A percentile compares a stretch with the other conserved stretches of the same genome.
Conservation (phyloP, 441 rosid species). For the Sinapis alba region DNA sequence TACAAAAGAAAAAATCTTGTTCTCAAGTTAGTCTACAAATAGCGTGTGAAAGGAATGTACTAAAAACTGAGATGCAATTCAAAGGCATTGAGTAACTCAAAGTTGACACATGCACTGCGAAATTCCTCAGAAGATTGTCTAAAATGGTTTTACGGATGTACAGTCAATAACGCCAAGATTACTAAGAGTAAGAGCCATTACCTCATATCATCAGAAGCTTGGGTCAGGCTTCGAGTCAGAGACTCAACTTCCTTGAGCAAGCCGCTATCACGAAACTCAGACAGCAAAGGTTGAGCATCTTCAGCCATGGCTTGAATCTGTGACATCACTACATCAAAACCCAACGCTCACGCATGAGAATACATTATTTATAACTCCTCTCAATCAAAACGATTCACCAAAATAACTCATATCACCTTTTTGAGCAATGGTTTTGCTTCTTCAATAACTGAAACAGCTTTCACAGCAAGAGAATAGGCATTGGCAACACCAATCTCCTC, state of each 20-base stretch:
- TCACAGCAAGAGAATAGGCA: slow-evolving; percentile 68
- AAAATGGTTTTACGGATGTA: neutral
- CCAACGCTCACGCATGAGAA: slow-evolving; percentile 53
- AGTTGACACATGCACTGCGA: neutral
- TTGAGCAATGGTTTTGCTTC: slow-evolving; percentile 85
- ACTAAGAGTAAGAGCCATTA: slow-evolving; percentile 24
- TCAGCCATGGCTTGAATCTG: slow-evolving; percentile 97
- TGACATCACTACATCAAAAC: slow-evolving; percentile 76
- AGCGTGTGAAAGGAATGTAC: neutral
- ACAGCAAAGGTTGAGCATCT: slow-evolving; percentile 90
- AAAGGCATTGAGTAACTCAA: neutral
- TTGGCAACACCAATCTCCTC: slow-evolving; percentile 81
- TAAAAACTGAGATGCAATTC: neutral
- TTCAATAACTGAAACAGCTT: slow-evolving; percentile 72
- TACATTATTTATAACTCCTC: slow-evolving; percentile 2
- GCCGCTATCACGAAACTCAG: slow-evolving; percentile 80
- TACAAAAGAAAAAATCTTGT: neutral
- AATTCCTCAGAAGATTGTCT: neutral
- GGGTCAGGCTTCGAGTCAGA: slow-evolving; percentile 79
- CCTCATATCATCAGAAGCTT: slow-evolving; percentile 94
- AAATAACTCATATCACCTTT: slow-evolving; percentile 62
- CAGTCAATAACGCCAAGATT: neutral
- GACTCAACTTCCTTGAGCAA: slow-evolving; percentile 85
- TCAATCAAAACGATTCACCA: neutral
- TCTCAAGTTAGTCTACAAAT: neutral